phyloP scores from a whole-genome alignment of 441 rosid genomes.

The Gossypium davidsonii region DNA sequence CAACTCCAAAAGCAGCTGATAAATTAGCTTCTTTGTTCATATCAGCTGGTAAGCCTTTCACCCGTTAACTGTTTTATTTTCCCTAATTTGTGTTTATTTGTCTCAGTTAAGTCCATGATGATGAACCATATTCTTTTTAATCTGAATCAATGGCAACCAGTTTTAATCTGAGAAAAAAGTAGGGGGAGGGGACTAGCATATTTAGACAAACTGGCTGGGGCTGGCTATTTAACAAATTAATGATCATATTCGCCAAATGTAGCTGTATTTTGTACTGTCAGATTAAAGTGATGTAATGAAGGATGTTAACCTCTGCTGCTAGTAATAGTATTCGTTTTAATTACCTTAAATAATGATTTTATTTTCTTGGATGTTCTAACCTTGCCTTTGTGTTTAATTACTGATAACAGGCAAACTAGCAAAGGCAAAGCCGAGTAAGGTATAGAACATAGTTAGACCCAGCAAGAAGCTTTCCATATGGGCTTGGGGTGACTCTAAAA shows the following conservation, averaged over 20 bases:
- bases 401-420: not conserved
- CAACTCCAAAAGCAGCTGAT: constrained; percentile 23
- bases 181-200: too few species aligned
- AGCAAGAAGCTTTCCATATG: not conserved
- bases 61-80: not conserved
- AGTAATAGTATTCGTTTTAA: not conserved
- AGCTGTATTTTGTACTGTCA: not conserved
- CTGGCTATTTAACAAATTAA: not conserved
- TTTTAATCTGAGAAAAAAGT: too few species aligned
- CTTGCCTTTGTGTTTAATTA: not conserved
- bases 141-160: too few species aligned
- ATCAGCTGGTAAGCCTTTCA: not conserved
- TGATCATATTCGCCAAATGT: not conserved
- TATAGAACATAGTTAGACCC: not conserved
- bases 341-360: not conserved
- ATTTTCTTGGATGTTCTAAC: not conserved
- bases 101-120: not conserved
- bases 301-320: not conserved
- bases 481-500: not conserved
- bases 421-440: not conserved
- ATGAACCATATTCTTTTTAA: too few species aligned
- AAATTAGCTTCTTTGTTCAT: not conserved
- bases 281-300: not conserved
- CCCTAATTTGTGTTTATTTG: not conserved
- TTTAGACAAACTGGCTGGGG: not conserved